Base-by-base conservation (phyloP, 2,329 filamentous ascomycete species). In the Sporothrix curviconia region DNA sequence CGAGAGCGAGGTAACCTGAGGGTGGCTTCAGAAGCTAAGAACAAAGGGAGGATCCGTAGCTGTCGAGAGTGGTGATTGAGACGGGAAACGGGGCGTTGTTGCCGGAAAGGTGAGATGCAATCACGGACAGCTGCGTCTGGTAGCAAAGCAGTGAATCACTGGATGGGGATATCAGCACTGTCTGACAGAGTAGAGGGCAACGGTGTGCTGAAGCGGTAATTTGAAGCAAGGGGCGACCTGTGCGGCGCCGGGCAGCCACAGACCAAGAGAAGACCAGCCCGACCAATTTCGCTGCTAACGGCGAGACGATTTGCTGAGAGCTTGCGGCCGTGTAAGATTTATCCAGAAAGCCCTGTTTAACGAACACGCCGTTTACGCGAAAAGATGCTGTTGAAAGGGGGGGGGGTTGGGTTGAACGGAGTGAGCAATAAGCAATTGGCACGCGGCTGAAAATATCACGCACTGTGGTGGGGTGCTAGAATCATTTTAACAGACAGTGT, bases 221-320 rank as follows among this genome's bases (percentile, higher is more conserved):
- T 44, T 46, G 24, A 57, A 30, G 55, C 40, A 52, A n/a, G 49
- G 56, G 47, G 34, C 56, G 19, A 43, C 43, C 30, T 36, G 28
- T n/a, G 19, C 34, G 24, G 19, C 54, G 30, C 49, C 24, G 17
- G 34, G 36, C 24, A 24, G 25, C 28, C 43, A 40, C 32, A 37
- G 43, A 47, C 11, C 53, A 56, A 7, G 7, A 12, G 14, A 32
- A 19, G 28, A 24, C 42, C n/a, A 43, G 25, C 17, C n/a, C n/a
- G n/a, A n/a, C n/a, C n/a, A n/a, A n/a, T n/a, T n/a, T n/a, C n/a
- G n/a, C n/a, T n/a, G n/a, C n/a, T n/a, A n/a, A n/a, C n/a, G n/a
- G n/a, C n/a, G n/a, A n/a, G n/a, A n/a, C n/a, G n/a, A n/a, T n/a
- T n/a, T n/a, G n/a, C n/a, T n/a, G n/a, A n/a, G n/a, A n/a, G n/a